Conservation (phyloP, 108 stramenopile species). For the Schizochytrium sp. region DNA sequence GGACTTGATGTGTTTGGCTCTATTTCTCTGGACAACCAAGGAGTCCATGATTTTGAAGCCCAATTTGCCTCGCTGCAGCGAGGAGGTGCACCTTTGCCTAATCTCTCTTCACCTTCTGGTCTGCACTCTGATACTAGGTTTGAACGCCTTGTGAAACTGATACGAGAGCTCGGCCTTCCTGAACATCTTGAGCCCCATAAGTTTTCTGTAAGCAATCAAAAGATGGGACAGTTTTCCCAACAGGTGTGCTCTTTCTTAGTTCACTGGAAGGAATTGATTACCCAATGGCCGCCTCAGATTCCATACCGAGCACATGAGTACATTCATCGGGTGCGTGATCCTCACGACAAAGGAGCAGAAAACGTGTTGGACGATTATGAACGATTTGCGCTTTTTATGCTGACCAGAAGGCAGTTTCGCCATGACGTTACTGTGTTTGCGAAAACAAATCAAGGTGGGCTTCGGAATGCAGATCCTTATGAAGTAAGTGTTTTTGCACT, state of each 20-base stretch:
- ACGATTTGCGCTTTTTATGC: not conserved
- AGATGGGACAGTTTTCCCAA: slow-evolving; percentile 2
- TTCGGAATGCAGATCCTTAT: not conserved
- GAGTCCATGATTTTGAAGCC: not conserved
- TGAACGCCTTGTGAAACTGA: not conserved
- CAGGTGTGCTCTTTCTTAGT: slow-evolving; percentile 9
- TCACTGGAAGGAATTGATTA: slow-evolving; percentile 34
- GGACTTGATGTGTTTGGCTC: slow-evolving; percentile 19
- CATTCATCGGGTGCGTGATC: not conserved
- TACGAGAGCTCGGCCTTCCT: slow-evolving; percentile 18
- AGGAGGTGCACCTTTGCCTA: not conserved
- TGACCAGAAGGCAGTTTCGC: not conserved
- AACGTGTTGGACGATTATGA: not conserved
- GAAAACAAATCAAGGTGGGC: not conserved
- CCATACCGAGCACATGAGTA: slow-evolving; percentile 35
- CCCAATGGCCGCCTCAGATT: not conserved
- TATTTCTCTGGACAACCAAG: not conserved
- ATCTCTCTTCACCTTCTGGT: slow-evolving; percentile 21
- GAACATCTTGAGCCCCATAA: slow-evolving; percentile 2
- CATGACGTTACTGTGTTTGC: not conserved
- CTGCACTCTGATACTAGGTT: slow-evolving; percentile 6
- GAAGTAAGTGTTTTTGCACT: slow-evolving; percentile 16
- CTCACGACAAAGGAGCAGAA: slow-evolving; percentile 33
- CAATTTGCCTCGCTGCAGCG: slow-evolving; percentile 43
- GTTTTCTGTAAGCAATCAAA: not conserved